phyloP scores from a whole-genome alignment of 139 green algal species.

The Picochlorum sp. region DNA sequence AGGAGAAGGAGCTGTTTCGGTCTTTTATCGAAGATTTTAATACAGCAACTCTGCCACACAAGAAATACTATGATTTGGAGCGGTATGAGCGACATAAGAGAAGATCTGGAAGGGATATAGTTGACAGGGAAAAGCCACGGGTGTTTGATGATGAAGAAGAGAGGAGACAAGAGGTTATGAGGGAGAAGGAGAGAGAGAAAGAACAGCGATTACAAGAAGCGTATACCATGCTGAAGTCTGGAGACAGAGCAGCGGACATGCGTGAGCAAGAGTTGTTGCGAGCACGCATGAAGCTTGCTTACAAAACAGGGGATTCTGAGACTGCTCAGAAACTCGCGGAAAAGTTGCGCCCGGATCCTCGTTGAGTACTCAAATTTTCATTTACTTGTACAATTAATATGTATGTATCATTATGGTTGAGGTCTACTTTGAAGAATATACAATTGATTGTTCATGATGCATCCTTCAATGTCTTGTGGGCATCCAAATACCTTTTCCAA shows the following conservation, averaged over 20 bases:
- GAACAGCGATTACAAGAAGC: conserved; percentile 50
- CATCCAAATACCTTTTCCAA: conserved; percentile 62
- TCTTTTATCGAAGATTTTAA: conserved; percentile 44
- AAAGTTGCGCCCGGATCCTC: conserved; percentile 11
- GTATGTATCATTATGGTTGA: conserved; percentile 54
- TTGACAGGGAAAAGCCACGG: background rate
- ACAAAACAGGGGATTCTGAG: conserved; percentile 65
- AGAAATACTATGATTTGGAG: conserved; percentile 44
- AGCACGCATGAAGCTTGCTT: conserved; percentile 70
- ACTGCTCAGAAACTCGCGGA: conserved; percentile 31
- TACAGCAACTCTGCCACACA: conserved; percentile 62
- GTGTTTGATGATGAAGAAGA: conserved; percentile 62
- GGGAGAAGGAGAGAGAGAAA: conserved; percentile 35
- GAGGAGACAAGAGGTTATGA: conserved; percentile 39
- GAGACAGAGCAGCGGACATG: conserved; percentile 34
- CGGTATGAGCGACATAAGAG: conserved; percentile 46
- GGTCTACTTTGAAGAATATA: conserved; percentile 90
- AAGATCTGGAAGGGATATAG: background rate
- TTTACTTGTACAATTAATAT: background rate
- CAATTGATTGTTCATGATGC: conserved; percentile 51
- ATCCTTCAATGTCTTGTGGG: conserved; percentile 91
- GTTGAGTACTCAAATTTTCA: background rate
- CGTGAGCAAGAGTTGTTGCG: conserved; percentile 53
- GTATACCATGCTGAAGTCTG: conserved; percentile 61
- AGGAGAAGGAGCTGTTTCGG: conserved; percentile 74